phyloP scores from a whole-genome alignment of 441 rosid species.

The Pelargonium citronellum region DNA sequence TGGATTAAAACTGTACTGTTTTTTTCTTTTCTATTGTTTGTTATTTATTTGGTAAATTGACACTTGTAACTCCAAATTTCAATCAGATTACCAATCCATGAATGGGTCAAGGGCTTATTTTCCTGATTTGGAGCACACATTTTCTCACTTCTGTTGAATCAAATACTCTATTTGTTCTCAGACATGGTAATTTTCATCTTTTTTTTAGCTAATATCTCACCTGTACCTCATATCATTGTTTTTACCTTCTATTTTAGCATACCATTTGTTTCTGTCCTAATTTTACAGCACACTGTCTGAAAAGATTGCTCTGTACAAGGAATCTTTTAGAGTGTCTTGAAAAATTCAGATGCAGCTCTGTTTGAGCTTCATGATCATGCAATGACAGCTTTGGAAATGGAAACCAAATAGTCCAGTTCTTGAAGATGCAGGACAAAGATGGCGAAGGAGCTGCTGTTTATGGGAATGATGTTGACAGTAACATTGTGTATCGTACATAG shows the following conservation, averaged over 20 bases:
- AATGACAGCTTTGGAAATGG: not conserved
- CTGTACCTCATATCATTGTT: not conserved
- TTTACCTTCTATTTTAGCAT: not conserved
- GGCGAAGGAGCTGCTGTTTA: conserved; percentile 51
- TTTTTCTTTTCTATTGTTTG: no score
- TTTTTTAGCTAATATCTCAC: not conserved
- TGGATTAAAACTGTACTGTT: no score
- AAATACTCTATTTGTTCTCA: not conserved
- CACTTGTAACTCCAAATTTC: no score
- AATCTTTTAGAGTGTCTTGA: not conserved
- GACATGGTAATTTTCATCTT: not conserved
- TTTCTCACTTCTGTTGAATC: not conserved
- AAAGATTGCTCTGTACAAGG: not conserved
- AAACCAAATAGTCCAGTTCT: not conserved
- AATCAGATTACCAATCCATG: not conserved
- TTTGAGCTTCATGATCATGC: not conserved
- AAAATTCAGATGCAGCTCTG: not conserved
- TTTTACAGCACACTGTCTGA: not conserved
- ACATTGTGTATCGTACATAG: conserved; percentile 79
- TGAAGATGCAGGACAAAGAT: conserved; percentile 54
- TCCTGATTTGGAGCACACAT: not conserved
- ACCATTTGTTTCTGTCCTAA: not conserved
- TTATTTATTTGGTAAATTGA: no score
- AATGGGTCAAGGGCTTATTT: not conserved
- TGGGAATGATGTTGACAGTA: conserved; percentile 48